phyloP scores from a whole-genome alignment of 2,329 filamentous ascomycete genomes.

The Aureobasidium melanogenum region DNA sequence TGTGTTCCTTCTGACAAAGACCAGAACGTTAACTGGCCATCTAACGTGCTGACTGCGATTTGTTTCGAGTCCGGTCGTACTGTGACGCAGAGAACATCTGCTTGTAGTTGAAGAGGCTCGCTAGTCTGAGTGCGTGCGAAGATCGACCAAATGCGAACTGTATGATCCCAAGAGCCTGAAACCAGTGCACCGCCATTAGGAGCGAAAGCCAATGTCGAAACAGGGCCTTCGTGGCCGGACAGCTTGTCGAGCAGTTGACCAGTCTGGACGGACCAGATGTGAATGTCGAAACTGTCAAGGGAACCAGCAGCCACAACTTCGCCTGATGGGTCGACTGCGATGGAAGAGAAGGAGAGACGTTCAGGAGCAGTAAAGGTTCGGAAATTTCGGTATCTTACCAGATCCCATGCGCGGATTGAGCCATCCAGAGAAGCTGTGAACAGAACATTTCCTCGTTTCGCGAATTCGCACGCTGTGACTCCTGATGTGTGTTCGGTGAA shows the following conservation, averaged over 20 bases:
- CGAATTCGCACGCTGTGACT: slow-evolving; percentile 89
- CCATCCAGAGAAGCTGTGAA: slow-evolving; percentile 95
- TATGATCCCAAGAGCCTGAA: slow-evolving; percentile 94
- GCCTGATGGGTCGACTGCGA: slow-evolving; percentile 94
- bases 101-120: slow-evolving; percentile 84
- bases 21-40: slow-evolving; percentile 95
- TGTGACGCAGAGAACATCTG: slow-evolving; percentile 79
- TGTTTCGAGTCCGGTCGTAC: slow-evolving; percentile 87
- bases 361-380: slow-evolving; percentile 92
- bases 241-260: slow-evolving; percentile 88
- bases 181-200: slow-evolving; percentile 76
- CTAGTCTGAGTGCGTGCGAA: slow-evolving; percentile 91
- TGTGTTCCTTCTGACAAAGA: slow-evolving; percentile 81
- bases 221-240: slow-evolving; percentile 86
- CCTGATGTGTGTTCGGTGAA: slow-evolving; percentile 95
- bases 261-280: slow-evolving; percentile 97
- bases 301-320: slow-evolving; percentile 95
- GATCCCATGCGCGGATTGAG: slow-evolving; percentile 89
- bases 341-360: slow-evolving; percentile 80
- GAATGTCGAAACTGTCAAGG: slow-evolving; percentile 90
- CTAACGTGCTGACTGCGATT: slow-evolving; percentile 82
- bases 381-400: slow-evolving; percentile 94
- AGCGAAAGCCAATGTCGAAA: slow-evolving; percentile 80
- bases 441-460: slow-evolving; percentile 87
- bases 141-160: slow-evolving; percentile 91